phyloP scores from a whole-genome alignment of 2,329 filamentous ascomycete species.

The Fusarium sp. region DNA sequence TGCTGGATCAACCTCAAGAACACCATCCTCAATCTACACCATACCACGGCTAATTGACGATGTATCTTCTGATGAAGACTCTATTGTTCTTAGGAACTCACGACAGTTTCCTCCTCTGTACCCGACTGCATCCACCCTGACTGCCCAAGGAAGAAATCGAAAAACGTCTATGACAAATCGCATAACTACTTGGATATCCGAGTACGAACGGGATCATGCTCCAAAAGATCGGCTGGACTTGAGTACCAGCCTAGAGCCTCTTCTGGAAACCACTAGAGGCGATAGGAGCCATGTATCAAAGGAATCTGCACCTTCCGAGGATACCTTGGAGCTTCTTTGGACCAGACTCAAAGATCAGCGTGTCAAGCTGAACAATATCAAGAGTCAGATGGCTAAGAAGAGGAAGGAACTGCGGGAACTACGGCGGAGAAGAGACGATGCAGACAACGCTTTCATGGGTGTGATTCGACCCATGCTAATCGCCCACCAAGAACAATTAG shows the following conservation, averaged over 20 bases:
- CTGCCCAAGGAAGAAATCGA: constrained; percentile 37
- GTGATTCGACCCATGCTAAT: constrained; percentile 53
- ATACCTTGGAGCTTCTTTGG: constrained; percentile 52
- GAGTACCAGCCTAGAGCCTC: constrained; percentile 9
- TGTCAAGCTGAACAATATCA: constrained; percentile 45
- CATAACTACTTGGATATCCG: constrained; percentile 51
- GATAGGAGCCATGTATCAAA: constrained; percentile 21
- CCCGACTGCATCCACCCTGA: constrained; percentile 42
- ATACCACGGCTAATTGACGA: constrained; percentile 38
- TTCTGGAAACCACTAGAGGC: constrained; percentile 19
- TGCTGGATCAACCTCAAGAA: constrained; percentile 20
- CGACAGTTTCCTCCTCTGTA: constrained; percentile 50
- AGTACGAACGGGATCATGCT: constrained; percentile 46
- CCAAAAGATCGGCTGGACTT: constrained; percentile 33
- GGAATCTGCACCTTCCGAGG: constrained; percentile 43
- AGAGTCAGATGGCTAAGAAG: constrained; percentile 48
- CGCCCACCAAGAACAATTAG: constrained; percentile 36
- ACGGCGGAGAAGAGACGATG: constrained; percentile 50
- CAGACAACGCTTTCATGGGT: constrained; percentile 56
- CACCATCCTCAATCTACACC: constrained; percentile 42
- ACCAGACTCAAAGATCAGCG: constrained; percentile 51
- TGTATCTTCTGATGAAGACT: constrained; percentile 44
- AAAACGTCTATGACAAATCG: constrained; percentile 48
- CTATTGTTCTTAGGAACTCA: constrained; percentile 46
- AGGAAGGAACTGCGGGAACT: constrained; percentile 49